These are phyloP conservation scores for Daphne laureola DNA, from an alignment of 441 rosid genomes.

Conservation along the genomic window DNA sequence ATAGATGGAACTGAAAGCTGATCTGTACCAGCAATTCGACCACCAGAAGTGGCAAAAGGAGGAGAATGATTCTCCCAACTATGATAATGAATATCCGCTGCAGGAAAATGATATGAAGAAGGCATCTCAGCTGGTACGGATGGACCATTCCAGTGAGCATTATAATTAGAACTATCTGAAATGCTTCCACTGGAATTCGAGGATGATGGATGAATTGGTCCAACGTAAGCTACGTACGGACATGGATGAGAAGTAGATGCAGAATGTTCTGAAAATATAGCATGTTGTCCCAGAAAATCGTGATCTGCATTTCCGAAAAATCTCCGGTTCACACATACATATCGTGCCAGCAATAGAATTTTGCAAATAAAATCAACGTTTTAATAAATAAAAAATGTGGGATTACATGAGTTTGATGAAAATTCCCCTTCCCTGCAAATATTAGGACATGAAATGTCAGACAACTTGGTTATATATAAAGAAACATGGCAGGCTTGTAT, in stretches of 20 bases:
- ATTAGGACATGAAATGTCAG: conserved; percentile 6
- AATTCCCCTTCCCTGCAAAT: conserved; percentile 81
- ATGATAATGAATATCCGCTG: conserved; percentile 70
- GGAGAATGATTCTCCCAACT: conserved; percentile 84
- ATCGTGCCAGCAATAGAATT: conserved; percentile 1
- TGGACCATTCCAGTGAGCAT: conserved; percentile 73
- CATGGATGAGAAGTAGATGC: conserved; percentile 74
- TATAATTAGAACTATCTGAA: conserved; percentile 65
- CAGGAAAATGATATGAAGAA: conserved; percentile 62
- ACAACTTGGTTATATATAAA: background rate
- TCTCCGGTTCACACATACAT: conserved; percentile 13
- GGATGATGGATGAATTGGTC: conserved; percentile 78
- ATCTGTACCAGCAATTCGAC: conserved; percentile 49
- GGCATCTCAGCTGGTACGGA: conserved; percentile 62
- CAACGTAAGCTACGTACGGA: conserved; percentile 83
- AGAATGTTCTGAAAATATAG: conserved; percentile 68
- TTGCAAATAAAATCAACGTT: conserved; percentile 11
- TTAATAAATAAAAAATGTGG: conserved; percentile 11
- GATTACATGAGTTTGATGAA: conserved; percentile 70
- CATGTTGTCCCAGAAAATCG: conserved; percentile 66
- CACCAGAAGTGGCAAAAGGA: conserved; percentile 50
- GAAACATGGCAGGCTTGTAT: too few species aligned
- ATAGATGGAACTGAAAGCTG: conserved; percentile 54
- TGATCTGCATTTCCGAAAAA: conserved; percentile 57
- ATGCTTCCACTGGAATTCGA: conserved; percentile 59